phyloP scores from a whole-genome alignment of 2,329 filamentous ascomycete species.

The Orbilia blumenaviensis region DNA sequence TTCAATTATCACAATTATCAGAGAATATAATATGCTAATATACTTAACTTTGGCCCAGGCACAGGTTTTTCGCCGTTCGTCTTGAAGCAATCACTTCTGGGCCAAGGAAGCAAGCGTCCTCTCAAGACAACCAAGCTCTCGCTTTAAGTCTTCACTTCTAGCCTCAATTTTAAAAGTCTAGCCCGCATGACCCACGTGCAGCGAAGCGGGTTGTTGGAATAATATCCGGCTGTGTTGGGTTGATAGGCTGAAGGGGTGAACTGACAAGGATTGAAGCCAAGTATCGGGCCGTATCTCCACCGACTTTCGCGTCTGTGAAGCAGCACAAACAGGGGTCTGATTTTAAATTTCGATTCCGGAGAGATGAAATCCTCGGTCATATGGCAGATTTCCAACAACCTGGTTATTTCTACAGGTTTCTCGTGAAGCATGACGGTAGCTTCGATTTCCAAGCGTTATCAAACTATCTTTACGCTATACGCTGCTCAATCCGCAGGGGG shows the following conservation, averaged over 20 bases:
- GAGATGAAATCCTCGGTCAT: background rate
- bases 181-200: constrained; percentile 8
- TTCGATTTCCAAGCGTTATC: background rate
- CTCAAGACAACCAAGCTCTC: constrained; percentile 41
- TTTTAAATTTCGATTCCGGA: constrained; percentile 18
- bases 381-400: constrained; percentile 20
- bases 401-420: background rate
- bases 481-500: background rate
- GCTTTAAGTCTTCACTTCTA: constrained; percentile 1
- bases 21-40: too few relatives aligned
- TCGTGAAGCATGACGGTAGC: constrained; percentile 2
- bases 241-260: constrained; percentile 12
- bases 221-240: constrained; percentile 40
- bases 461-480: too few relatives aligned
- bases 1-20: too few relatives aligned
- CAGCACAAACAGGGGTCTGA: constrained; percentile 26
- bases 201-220: constrained; percentile 47
- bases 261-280: constrained; percentile 14
- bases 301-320: background rate
- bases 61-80: background rate
- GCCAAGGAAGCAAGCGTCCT: constrained; percentile 9
- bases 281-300: constrained; percentile 51
- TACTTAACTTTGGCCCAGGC: too few relatives aligned
- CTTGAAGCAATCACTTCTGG: background rate
- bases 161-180: background rate